Evolutionary conservation across 1,284 basidiomycete genomes (phyloP), one percentile per base, ranked within the genome.

Genomic region (Boletus semigastroideus): DNA sequence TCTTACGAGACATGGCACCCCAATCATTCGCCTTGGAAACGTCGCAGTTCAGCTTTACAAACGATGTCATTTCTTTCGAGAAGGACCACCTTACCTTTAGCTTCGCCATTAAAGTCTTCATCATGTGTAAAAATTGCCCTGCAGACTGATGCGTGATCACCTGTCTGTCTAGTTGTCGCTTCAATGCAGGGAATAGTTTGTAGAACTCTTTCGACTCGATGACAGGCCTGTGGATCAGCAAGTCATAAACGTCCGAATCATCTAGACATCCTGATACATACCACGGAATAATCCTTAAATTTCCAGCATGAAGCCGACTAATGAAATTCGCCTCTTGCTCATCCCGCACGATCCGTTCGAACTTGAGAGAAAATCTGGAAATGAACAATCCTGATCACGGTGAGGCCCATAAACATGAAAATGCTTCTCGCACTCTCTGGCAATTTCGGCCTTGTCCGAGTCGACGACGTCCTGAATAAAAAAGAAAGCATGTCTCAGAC

Each of bases 61-160:
- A 36, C 47, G 45, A 45, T 12, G 14, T 33, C 17, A 0, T 3
- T n/a, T n/a, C n/a, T n/a, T n/a, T n/a, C n/a, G n/a, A 44, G 22
- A 12, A 37, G n/a, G n/a, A 41, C 25, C 8, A 27, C 42, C 50
- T 43, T 48, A 79, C 83, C 75, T 85, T 85, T 43, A 85, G 58
- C 51, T 85, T 86, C 5, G 83, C 83, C 82, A 85, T 86, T 36
- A 86, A 59, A 0, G 80, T 82, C 63, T 85, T 85, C 61, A 86
- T 64, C 3, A 75, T 74, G 33, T 79, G 75, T 14, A 84, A 65
- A 57, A 85, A 84, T 39, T 78, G 73, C 3, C 78, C 79, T 0
- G 77, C 83, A 0, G 74, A 71, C 0, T 59, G 62, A 57, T 85
- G 81, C 0, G 80, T 82, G 0, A 77, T 46, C 3, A 55, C 56